Evolutionary conservation across 1,139 yeast genomes (phyloP), one percentile per base, ranked within the genome.

Genomic region (Suzukiozyma palmioleophila): DNA sequence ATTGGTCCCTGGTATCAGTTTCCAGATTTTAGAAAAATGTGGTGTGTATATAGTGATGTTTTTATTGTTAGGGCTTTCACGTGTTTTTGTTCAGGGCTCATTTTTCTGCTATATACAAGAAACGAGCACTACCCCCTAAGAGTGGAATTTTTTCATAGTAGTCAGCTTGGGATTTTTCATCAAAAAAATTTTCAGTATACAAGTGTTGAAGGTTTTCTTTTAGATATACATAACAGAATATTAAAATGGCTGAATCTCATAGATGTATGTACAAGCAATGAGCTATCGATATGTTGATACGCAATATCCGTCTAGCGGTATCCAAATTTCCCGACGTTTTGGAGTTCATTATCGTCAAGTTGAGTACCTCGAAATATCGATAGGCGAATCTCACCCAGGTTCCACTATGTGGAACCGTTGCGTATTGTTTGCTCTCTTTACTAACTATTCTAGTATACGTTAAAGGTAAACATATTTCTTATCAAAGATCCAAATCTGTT

Each of bases 401-500:
- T 5, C 22, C 22, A 18, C 22, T 18, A 5, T 18, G 22, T 18
- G 7, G n/a, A 18, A 18, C 7, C 7, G 22, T 18, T 4, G 22
- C 4, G 6, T 28, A 3, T 8, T 28, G 10, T 28, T 10, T 22
- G 26, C 6, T 25, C 21, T 33, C 22, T 33, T 18, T 73, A 75
- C 80, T 73, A 74, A 74, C 79, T 38, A 14, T 48, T 55, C 45
- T 72, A 87, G 96, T 92, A 80, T 92, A 92, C 96, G 97, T 92
- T 78, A 92, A 90, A 84, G 98, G 97, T 78, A 92, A 90, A 84
- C 97, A 92, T 86, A 74, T 92, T 72, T 90, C 97, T 65, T 92
- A 90, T 95, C 97, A 92, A 82, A 94, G 98, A 81, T 89, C 97
- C 64, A 92, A 92, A 89, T 84, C 83, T 76, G 89, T 85, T 69